phyloP scores from a whole-genome alignment of 176 grass and related monocot genomes.

The Typha latifolia region DNA sequence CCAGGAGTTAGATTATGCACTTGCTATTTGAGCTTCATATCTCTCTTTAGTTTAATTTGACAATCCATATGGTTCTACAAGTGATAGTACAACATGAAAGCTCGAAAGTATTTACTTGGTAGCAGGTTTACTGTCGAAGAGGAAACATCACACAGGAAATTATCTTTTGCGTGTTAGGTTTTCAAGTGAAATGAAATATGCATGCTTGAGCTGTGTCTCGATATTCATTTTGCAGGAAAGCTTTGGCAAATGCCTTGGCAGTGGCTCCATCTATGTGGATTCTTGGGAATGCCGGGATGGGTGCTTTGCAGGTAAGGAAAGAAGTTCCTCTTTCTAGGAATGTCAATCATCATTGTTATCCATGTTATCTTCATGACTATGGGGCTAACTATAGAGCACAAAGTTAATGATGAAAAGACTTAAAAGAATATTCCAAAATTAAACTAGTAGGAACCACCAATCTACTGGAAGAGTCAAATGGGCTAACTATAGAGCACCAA shows the following conservation, averaged over 20 bases:
- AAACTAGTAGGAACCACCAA: neutral
- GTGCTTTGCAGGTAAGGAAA: conserved; percentile 69
- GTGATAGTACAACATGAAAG: neutral
- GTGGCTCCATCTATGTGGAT: conserved; percentile 96
- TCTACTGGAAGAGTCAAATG: neutral
- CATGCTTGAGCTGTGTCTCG: neutral
- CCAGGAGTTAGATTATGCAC: neutral
- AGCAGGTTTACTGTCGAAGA: neutral
- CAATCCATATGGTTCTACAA: neutral
- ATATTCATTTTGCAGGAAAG: conserved; percentile 68
- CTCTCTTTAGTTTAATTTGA: neutral
- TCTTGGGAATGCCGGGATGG: conserved; percentile 95
- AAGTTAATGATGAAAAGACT: neutral
- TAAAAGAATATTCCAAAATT: neutral
- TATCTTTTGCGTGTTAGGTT: neutral
- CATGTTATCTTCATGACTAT: neutral
- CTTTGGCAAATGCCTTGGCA: conserved; percentile 88
- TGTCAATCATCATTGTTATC: neutral
- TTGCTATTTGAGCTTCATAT: neutral
- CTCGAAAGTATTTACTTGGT: neutral
- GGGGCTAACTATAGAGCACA: neutral
- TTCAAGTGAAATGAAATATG: neutral
- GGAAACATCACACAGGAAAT: neutral
- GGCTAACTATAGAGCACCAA: no score
- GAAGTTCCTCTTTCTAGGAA: conserved; percentile 4